These are phyloP conservation scores for Moricandia moricandioides DNA, from an alignment of 345 rosid genomes.

Conservation along the genomic window DNA sequence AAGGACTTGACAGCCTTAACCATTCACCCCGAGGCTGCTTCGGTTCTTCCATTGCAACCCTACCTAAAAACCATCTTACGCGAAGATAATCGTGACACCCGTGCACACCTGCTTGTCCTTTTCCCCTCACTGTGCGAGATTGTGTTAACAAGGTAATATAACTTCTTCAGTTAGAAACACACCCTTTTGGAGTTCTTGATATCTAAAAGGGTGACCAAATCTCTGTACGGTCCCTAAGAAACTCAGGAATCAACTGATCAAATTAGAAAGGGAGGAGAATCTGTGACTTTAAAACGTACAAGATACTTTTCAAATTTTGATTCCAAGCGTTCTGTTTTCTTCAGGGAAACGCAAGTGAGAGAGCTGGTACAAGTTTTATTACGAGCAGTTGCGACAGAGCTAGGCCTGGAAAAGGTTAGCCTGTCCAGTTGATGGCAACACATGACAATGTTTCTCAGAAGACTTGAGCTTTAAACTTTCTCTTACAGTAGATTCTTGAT, in stretches of 20 bases:
- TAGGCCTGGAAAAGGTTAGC: slow-evolving; percentile 57
- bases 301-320: background rate
- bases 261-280: background rate
- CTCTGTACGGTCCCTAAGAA: background rate
- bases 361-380: slow-evolving; percentile 72
- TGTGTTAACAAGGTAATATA: slow-evolving; percentile 63
- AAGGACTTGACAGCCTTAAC: slow-evolving; percentile 58
- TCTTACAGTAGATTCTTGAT: slow-evolving; percentile 12
- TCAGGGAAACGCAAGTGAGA: slow-evolving; percentile 82
- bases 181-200: background rate
- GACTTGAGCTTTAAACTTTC: background rate
- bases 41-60: slow-evolving; percentile 64
- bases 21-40: slow-evolving; percentile 70
- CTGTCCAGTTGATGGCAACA: slow-evolving; percentile 28
- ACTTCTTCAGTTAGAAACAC: background rate
- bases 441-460: slow-evolving; percentile 3
- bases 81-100: slow-evolving; percentile 37
- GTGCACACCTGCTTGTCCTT: slow-evolving; percentile 75
- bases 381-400: slow-evolving; percentile 59
- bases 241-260: background rate
- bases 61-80: slow-evolving; percentile 49
- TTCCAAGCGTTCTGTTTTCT: slow-evolving; percentile 10
- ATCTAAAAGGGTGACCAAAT: slow-evolving; percentile 3
- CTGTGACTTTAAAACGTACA: background rate
- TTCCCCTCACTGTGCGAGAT: slow-evolving; percentile 87